Percentiles rank a stretch among this genome's conserved stretches.
Evolutionary conservation across 495 filamentous ascomycete species (phyloP).

Genomic region (Hypoxylon fragiforme): DNA sequence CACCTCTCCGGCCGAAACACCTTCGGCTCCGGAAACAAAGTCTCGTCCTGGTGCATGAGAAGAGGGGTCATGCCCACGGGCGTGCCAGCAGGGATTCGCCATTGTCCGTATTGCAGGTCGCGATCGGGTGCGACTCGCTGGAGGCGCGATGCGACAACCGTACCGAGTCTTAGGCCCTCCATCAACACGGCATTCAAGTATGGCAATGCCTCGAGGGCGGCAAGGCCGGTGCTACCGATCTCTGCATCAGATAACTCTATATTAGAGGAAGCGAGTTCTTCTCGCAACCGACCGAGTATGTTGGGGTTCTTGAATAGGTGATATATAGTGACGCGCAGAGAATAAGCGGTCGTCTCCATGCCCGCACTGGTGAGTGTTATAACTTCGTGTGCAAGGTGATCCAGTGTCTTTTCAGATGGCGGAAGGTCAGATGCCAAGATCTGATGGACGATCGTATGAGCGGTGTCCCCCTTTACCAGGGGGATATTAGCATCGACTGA

Average conservation of each 20-base stretch:
- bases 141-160: slow-evolving; percentile 40
- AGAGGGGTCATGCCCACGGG: slow-evolving; percentile 40
- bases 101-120: slow-evolving; percentile 44
- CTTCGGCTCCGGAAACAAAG: slow-evolving; percentile 37
- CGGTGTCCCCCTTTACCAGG: background rate
- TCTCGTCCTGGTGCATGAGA: slow-evolving; percentile 38
- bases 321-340: slow-evolving; percentile 30
- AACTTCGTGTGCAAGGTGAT: slow-evolving; percentile 32
- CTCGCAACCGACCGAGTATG: slow-evolving; percentile 26
- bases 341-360: slow-evolving; percentile 35
- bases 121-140: slow-evolving; percentile 38
- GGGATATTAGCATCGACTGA: background rate
- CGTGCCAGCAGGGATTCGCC: slow-evolving; percentile 50
- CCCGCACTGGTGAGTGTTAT: slow-evolving; percentile 30
- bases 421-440: slow-evolving; percentile 35
- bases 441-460: slow-evolving; percentile 27
- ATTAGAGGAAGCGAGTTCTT: slow-evolving; percentile 10
- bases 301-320: slow-evolving; percentile 28
- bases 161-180: slow-evolving; percentile 40
- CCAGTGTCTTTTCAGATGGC: slow-evolving; percentile 28
- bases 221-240: background rate
- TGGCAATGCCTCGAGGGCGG: slow-evolving; percentile 31
- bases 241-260: background rate
- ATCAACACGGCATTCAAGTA: slow-evolving; percentile 35
- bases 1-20: slow-evolving; percentile 46